Base-by-base conservation (phyloP, 306 rosid species). In the Geum urbanum region DNA sequence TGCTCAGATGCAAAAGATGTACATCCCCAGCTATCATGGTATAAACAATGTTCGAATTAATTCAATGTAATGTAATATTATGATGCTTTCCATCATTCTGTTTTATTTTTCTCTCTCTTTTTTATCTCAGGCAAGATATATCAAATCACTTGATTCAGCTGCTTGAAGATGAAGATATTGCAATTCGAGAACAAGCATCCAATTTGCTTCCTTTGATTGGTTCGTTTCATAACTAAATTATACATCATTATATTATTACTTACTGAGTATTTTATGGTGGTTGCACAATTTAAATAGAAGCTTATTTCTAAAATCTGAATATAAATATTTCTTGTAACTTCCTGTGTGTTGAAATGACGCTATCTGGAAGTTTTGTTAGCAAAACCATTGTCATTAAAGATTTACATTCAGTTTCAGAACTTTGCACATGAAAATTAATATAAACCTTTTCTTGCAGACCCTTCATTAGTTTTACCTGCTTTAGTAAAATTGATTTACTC, bases 151-250 rank as follows among this genome's bases (percentile, higher is more conserved):
- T 90, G 84, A 84, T 92, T 59, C 87, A 85, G 74, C 82, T 88
- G 79, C 96, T 90, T 59, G 83, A 78, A 73, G 98, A 92, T 83
- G 87, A 73, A 82, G 98, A 92, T 75, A 70, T 46, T 71, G 44
- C 78, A 51, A 85, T 92, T 68, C 69, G 75, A 61, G 82, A 88
- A 78, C 90, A 80, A 80, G 91, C 88, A 8, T 81, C 89, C 62
- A 77, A 67, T 82, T 82, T 92, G 77, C 91, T 92, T 78, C 85
- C 90, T 53, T 58, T 73, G 71, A 70, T 92, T 54, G 96, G 98
- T 92, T 78, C 45, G 94, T 78, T 66, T 75, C 46, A 63, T 48
- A 7, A 24, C 20, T 59, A 9, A 49, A 43, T 41, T 57, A 18
- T 4, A 22, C 22, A 61, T 44, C 51, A 14, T 9, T 41, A 20